Percentiles rank a stretch among this genome's conserved stretches.
Conservation (phyloP, 306 rosid species). For the Clitoria ternatea region DNA sequence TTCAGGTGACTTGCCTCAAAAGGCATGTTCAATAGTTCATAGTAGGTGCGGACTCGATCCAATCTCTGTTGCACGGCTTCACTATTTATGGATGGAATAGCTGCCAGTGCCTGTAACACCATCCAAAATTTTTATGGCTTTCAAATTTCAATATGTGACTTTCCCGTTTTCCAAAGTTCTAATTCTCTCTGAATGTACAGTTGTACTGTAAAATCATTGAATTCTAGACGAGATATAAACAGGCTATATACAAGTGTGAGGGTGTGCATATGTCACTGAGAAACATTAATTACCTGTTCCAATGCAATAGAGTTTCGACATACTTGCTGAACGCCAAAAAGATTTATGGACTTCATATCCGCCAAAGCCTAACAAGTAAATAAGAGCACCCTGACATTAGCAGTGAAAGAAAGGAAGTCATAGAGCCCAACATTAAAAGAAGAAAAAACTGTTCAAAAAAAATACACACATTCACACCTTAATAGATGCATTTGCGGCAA, state of each 20-base stretch:
- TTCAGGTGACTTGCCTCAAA: constrained; percentile 68
- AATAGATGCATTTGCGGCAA: constrained; percentile 74
- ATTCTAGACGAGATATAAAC: neutral
- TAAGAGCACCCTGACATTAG: constrained; percentile 28
- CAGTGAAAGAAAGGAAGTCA: constrained; percentile 22
- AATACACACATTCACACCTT: constrained; percentile 46
- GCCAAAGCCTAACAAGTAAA: constrained; percentile 69
- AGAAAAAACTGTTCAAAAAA: constrained; percentile 1
- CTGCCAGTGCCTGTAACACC: constrained; percentile 81
- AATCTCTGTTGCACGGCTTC: constrained; percentile 85
- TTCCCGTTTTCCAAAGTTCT: neutral
- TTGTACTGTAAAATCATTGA: neutral
- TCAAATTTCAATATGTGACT: neutral
- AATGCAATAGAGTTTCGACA: constrained; percentile 93
- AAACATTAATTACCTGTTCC: constrained; percentile 69
- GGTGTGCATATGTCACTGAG: neutral
- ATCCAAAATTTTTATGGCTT: constrained; percentile 21
- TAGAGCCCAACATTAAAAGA: neutral
- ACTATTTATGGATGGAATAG: constrained; percentile 83
- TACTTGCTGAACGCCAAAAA: constrained; percentile 99
- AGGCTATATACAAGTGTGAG: neutral
- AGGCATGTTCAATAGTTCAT: constrained; percentile 96
- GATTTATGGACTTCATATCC: constrained; percentile 85
- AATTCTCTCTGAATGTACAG: constrained; percentile 9
- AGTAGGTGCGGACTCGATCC: constrained; percentile 94